Base-by-base conservation (phyloP, 768 basidiomycete genomes). In the Lentinula raphanica region DNA sequence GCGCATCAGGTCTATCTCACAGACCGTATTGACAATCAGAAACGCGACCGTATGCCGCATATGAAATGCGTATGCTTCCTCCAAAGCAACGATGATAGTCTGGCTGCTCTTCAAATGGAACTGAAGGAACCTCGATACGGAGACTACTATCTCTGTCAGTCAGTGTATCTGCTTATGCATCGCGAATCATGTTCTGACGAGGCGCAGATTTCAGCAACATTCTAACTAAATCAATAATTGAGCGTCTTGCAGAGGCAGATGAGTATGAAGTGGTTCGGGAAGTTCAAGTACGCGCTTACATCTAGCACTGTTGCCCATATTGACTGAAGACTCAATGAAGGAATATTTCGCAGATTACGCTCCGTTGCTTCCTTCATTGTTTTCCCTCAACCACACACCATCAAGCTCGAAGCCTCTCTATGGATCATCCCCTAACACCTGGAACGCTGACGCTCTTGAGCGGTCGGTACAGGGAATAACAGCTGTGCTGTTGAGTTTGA, bases 121-220 rank as follows among this genome's bases (percentile, higher is more conserved):
- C 78, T 99, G 32, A 80, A 79, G 36, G 89, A 93, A 66, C 96
- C 95, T 9, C 90, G 90, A 72, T 99, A 98, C 66, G 94, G 94
- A 70, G 94, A 94, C 75, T 99, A 99, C 75, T 98, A 96, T 80
- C 76, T 99, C 69, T 99, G 96, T 98, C 84, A 89, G 96, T 81
- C 74, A 72, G 66, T 53, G 36, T 66, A 67, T 64, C 65, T 71
- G 63, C 62, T 49, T 57, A 60, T 68, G 62, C 56, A 59, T 56
- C 48, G 31, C 54, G 25, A 35, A 19, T 23, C 55, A 59, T 68
- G 68, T 60, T 66, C 59, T 63, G 50, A 65, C 51, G 32, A 56
- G 49, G 45, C 49, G 17, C 58, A 98, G 96, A 97, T 73, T 99
- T 99, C 69, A 98, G 94, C 74, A 98, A 94, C 66, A 85, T 91